Evolutionary conservation across 179 eudicot species (phyloP).

Genomic region (Amaranthus tricolor): DNA sequence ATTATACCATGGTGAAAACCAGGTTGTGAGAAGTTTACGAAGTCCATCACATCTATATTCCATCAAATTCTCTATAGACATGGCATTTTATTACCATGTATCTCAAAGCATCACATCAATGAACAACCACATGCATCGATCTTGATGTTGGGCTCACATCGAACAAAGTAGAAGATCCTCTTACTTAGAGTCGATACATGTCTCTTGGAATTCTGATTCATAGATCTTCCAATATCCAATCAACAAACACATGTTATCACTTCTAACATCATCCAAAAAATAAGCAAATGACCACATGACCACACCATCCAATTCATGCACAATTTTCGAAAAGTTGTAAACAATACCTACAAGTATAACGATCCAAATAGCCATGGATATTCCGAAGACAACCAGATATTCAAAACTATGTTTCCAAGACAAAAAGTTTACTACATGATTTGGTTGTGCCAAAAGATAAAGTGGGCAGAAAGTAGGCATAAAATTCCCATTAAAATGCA

Average conservation of each 20-base stretch:
- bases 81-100: background rate
- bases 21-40: background rate
- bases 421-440: background rate
- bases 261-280: background rate
- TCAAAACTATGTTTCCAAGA: background rate
- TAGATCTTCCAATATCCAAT: background rate
- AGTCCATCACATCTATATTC: background rate
- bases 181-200: background rate
- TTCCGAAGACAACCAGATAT: background rate
- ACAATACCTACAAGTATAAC: background rate
- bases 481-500: background rate
- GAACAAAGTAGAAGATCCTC: background rate
- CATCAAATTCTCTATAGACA: background rate
- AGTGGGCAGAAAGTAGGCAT: background rate
- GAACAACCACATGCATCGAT: background rate
- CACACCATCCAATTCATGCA: background rate
- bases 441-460: background rate
- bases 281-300: background rate
- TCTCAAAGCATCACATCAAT: background rate
- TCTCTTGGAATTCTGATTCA: background rate
- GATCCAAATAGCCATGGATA: background rate
- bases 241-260: background rate
- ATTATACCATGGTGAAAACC: background rate
- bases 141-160: background rate
- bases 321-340: background rate